Evolutionary conservation across 805 yeast species (phyloP), one percentile per base, ranked within the genome.

Genomic region (Candida wancherniae): DNA sequence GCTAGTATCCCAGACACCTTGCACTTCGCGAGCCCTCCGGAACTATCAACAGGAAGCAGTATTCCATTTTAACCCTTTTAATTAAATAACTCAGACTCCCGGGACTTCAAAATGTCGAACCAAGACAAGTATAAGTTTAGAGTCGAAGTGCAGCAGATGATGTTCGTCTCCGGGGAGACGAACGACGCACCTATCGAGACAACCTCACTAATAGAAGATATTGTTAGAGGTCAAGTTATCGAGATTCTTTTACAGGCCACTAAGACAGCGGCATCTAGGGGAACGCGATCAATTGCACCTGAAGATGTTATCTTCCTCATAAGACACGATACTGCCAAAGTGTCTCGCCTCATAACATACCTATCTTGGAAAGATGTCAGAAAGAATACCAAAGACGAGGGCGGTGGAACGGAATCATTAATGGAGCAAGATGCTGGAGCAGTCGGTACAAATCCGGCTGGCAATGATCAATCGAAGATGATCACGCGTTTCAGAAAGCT

Each of bases 331-430:
- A 80, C 75, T 44, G 97, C 97, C 16, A 92, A 92, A 51, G 97
- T 92, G 5, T 85, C 86, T 47, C 67, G 98, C 36, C 64, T 92
- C 22, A 69, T 95, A 44, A 90, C 97, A 0, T 92, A 92, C 49
- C 61, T 92, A 15, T 82, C 95, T 2, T 92, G 98, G 98, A 92
- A 92, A 48, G 98, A 92, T 55, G 87, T 92, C 24, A 78, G 98
- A 30, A 92, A 92, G 43, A 74, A 74, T 52, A 77, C 80, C 22
- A 72, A 68, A 42, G 80, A 74, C 34, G 80, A 74, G 45, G 53
- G 66, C 34, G 71, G 71, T 4, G 70, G 70, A 9, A 61, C 70
- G 0, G 71, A 66, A 37, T 76, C 45, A 66, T 73, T 48, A 47
- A 78, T 45, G 51, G 77, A 50, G 52, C 57, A 69, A 17, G 79